These are phyloP conservation scores for Lactarius psammicola DNA, from an alignment of 768 basidiomycete species.

Conservation along the genomic window DNA sequence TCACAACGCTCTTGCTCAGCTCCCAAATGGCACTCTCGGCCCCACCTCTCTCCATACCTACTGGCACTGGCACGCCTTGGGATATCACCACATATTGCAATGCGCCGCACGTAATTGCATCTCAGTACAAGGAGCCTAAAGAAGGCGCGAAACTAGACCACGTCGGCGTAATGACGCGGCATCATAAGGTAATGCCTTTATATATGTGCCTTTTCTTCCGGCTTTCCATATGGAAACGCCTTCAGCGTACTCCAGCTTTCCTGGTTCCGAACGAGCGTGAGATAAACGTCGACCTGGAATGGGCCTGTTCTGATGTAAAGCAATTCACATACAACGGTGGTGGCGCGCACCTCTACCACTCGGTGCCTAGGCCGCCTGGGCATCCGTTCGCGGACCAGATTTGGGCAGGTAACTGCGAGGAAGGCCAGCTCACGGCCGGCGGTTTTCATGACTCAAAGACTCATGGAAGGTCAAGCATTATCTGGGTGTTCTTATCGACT, in stretches of 20 bases:
- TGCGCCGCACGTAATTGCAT: slow-evolving; percentile 43
- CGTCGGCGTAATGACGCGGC: slow-evolving; percentile 43
- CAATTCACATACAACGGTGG: slow-evolving; percentile 40
- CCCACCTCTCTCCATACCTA: too few species aligned
- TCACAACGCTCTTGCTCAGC: too few species aligned
- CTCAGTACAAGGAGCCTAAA: slow-evolving; percentile 37
- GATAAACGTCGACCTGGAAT: slow-evolving; percentile 39
- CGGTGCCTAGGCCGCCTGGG: slow-evolving; percentile 38
- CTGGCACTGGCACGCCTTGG: slow-evolving; percentile 38
- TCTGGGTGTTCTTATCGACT: neutral
- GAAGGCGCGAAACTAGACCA: slow-evolving; percentile 39
- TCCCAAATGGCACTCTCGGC: too few species aligned
- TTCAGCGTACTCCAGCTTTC: slow-evolving; percentile 48
- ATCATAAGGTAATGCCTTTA: slow-evolving; percentile 43
- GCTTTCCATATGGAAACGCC: neutral
- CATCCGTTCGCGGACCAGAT: slow-evolving; percentile 46
- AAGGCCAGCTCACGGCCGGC: slow-evolving; percentile 45
- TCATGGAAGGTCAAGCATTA: slow-evolving; percentile 38
- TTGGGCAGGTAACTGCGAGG: slow-evolving; percentile 49
- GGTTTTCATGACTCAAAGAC: slow-evolving; percentile 43
- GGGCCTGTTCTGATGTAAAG: slow-evolving; percentile 42
- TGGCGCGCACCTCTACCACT: slow-evolving; percentile 40
- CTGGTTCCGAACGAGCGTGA: slow-evolving; percentile 43
- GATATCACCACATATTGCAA: slow-evolving; percentile 52
- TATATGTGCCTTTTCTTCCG: neutral